Percentiles rank a stretch among this genome's conserved stretches.
Conservation (phyloP, 2,329 filamentous ascomycete species). For the Aphanocladium album region DNA sequence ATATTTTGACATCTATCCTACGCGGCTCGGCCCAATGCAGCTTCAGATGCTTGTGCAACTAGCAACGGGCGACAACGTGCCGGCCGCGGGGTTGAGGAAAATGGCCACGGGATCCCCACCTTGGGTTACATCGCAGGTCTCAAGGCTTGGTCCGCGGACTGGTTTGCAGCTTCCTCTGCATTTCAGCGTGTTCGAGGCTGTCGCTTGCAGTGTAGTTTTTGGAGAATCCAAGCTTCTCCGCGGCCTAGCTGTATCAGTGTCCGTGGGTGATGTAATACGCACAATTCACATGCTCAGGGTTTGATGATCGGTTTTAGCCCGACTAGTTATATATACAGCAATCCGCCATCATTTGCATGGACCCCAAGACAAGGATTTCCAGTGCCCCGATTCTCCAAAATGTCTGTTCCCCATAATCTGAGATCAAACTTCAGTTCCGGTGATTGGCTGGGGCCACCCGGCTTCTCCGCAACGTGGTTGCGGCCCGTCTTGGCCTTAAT, state of each 20-base stretch:
- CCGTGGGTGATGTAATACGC: neutral
- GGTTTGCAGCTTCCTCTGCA: neutral
- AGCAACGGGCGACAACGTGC: too few species aligned
- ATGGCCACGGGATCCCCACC: neutral
- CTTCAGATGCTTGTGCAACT: too few species aligned
- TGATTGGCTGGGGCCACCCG: neutral
- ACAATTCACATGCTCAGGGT: too few species aligned
- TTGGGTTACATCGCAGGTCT: neutral
- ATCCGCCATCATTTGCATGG: too few species aligned
- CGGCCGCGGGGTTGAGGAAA: neutral
- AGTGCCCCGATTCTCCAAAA: neutral
- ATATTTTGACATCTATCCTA: too few species aligned
- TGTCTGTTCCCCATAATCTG: neutral
- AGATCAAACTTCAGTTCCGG: neutral
- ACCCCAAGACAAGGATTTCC: too few species aligned
- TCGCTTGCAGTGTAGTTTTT: neutral
- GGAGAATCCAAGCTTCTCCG: neutral
- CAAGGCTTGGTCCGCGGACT: neutral
- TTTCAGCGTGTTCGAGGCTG: neutral
- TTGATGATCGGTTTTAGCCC: too few species aligned
- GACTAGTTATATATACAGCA: too few species aligned
- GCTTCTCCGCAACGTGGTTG: neutral
- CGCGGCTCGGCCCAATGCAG: too few species aligned
- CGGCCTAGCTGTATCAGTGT: neutral
- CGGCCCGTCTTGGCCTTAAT: neutral